Evolutionary conservation across 805 yeast genomes (phyloP).

Genomic region (Metschnikowia matae): DNA sequence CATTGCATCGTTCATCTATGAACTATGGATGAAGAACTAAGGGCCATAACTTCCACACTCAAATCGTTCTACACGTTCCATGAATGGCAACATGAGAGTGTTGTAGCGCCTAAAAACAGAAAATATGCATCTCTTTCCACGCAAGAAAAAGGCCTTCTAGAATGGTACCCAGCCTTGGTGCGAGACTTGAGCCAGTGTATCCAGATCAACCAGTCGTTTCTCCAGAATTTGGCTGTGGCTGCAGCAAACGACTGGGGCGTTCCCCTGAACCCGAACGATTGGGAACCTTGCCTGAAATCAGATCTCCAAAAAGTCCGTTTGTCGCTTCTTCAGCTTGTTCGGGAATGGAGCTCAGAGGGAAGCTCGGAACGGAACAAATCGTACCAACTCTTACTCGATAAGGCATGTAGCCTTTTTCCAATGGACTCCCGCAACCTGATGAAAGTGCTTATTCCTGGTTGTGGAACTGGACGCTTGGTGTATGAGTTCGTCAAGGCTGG

Average conservation of each 20-base stretch:
- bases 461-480: conserved; percentile 59
- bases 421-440: conserved; percentile 32
- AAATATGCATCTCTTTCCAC: conserved; percentile 28
- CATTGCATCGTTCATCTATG: neutral
- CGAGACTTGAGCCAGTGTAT: conserved; percentile 40
- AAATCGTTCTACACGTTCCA: conserved; percentile 33
- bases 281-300: conserved; percentile 38
- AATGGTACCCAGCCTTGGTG: conserved; percentile 48
- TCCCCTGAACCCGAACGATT: conserved; percentile 29
- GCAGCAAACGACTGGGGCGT: conserved; percentile 53
- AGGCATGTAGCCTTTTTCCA: conserved; percentile 35
- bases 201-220: conserved; percentile 42
- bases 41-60: conserved; percentile 35
- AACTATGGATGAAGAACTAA: conserved; percentile 27
- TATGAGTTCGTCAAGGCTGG: conserved; percentile 53
- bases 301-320: conserved; percentile 59
- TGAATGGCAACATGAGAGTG: conserved; percentile 29
- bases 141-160: conserved; percentile 41
- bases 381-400: conserved; percentile 36
- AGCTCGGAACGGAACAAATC: conserved; percentile 38
- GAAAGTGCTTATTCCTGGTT: conserved; percentile 57
- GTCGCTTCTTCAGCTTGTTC: conserved; percentile 49
- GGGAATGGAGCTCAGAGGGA: conserved; percentile 65
- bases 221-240: conserved; percentile 36
- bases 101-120: conserved; percentile 30